Evolutionary conservation across 306 rosid species (phyloP), one percentile per base, ranked within the genome.

Genomic region (Trifolium pratense): DNA sequence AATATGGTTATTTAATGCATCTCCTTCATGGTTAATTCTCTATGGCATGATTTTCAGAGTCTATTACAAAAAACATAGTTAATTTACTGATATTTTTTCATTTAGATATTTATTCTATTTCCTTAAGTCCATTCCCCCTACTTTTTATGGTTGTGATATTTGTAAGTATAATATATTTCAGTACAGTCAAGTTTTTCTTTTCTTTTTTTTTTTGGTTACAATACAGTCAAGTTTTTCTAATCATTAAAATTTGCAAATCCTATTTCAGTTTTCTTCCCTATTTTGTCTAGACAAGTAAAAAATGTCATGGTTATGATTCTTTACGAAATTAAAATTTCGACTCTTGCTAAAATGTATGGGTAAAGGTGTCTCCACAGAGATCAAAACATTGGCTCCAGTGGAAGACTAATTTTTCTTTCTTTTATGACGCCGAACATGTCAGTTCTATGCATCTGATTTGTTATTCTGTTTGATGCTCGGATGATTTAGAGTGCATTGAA

Each of bases 381-480:
- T n/a, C n/a, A n/a, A n/a, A n/a, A n/a, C n/a, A 21, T 59, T 26
- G 23, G 43, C 32, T 48, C 42, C 53, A 39, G 6, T 70, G 3
- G 59, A 70, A 63, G 70, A 45, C n/a, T 5, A 32, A 16, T 64
- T 68, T 78, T 63, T 26, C 49, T 72, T 57, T 49, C 52, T 71
- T 60, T 67, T 78, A 17, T 62, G n/a, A n/a, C n/a, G 63, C 65
- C 74, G 37, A 18, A 36, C 32, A 52, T 52, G 61, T 43, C 59
- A 49, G 37, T 70, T 66, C 57, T 48, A 39, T 53, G 49, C 42
- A 64, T 40, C 25, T 21, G 34, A 26, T 37, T 59, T 26, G 46
- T 60, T 76, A 43, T 64, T 51, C 40, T 59, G 61, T 80, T 78
- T 82, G 72, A 36, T 76, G 69, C 34, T 72, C 82, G 84, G 53